These are phyloP conservation scores for Ceratobasidium sp. DNA, from an alignment of 1,284 basidiomycete species.

Conservation along the genomic window DNA sequence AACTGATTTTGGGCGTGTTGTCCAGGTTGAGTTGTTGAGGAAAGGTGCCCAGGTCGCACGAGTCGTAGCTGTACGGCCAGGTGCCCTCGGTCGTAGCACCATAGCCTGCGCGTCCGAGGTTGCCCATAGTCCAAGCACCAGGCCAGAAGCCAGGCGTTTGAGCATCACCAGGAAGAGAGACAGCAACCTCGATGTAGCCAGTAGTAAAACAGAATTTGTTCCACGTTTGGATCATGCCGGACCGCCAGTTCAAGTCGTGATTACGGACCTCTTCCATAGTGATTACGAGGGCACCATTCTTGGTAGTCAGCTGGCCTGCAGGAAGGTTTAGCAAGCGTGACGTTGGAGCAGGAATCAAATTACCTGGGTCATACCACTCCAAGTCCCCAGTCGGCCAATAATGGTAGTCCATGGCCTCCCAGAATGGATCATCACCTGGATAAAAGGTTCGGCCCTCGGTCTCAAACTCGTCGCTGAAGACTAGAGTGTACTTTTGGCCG, in stretches of 20 bases:
- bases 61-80: slow-evolving; percentile 82
- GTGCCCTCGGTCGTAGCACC: slow-evolving; percentile 76
- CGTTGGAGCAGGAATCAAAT: slow-evolving; percentile 70
- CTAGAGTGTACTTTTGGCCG: slow-evolving; percentile 72
- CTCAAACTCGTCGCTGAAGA: slow-evolving; percentile 90
- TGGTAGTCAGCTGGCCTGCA: slow-evolving; percentile 56
- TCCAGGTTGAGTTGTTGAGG: slow-evolving; percentile 76
- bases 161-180: slow-evolving; percentile 84
- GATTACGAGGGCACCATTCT: slow-evolving; percentile 80
- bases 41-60: slow-evolving; percentile 86
- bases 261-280: slow-evolving; percentile 67
- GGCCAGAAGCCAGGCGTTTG: slow-evolving; percentile 78
- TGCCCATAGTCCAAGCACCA: slow-evolving; percentile 75
- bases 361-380: slow-evolving; percentile 85
- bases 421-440: slow-evolving; percentile 65
- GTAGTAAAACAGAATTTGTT: slow-evolving; percentile 96
- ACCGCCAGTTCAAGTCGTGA: slow-evolving; percentile 78
- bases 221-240: slow-evolving; percentile 85
- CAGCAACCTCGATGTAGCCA: slow-evolving; percentile 80
- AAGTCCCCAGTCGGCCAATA: slow-evolving; percentile 84
- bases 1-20: slow-evolving; percentile 64
- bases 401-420: slow-evolving; percentile 67
- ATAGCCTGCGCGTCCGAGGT: slow-evolving; percentile 78
- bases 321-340: slow-evolving; percentile 14
- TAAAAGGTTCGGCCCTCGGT: slow-evolving; percentile 65